Evolutionary conservation across 192 early-diverging fungal genomes (phyloP).

Genomic region (Radiomyces spectabilis): DNA sequence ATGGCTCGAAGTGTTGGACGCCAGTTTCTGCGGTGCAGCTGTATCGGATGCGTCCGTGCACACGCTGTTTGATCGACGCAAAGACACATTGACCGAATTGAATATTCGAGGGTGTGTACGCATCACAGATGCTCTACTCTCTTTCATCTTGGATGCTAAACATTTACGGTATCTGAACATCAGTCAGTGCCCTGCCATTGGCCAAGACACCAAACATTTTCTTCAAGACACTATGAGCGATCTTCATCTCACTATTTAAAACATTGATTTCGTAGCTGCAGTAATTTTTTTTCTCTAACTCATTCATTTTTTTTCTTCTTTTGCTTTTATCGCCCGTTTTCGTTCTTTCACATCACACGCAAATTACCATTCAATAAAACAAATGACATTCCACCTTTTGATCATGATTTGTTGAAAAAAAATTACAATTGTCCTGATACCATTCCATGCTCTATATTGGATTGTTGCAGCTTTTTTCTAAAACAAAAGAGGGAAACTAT

Average conservation of each 20-base stretch:
- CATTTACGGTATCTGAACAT: constrained; percentile 29
- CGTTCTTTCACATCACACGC: too few species aligned
- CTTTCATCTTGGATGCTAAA: constrained; percentile 19
- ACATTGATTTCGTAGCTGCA: background rate
- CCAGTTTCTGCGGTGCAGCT: constrained; percentile 65
- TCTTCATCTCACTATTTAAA: background rate
- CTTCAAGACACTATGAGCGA: background rate
- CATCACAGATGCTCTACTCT: constrained; percentile 33
- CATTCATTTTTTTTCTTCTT: background rate
- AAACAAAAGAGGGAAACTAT: too few species aligned
- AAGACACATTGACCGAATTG: constrained; percentile 33
- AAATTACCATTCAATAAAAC: too few species aligned
- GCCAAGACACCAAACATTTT: background rate
- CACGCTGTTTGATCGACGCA: constrained; percentile 28
- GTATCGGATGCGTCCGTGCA: constrained; percentile 56
- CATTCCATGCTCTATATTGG: too few species aligned
- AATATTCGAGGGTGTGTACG: constrained; percentile 48
- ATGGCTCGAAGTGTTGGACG: constrained; percentile 47
- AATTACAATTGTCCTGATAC: too few species aligned
- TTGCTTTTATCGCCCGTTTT: too few species aligned
- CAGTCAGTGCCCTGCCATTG: constrained; percentile 29
- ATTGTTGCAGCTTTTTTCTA: too few species aligned
- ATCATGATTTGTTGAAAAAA: too few species aligned
- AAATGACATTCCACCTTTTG: too few species aligned
- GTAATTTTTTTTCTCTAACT: background rate